Base-by-base conservation (phyloP, 768 basidiomycete species). In the Tricholoma hemisulphureum region DNA sequence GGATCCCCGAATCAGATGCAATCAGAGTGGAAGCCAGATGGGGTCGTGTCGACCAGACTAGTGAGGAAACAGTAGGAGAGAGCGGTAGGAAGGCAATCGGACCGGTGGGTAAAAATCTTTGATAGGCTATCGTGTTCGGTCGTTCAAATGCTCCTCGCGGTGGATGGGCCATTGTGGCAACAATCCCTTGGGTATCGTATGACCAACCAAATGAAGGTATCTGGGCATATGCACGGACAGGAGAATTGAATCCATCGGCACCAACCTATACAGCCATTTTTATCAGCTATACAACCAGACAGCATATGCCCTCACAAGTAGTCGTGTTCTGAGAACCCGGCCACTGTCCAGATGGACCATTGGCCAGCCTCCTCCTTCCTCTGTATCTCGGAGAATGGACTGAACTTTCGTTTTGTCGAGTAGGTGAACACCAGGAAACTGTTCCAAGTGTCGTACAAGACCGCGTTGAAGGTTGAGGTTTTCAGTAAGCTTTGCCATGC, bases 11-110 rank as follows among this genome's bases (percentile, higher is more conserved):
- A 4, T 87, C 87, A 3, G 85, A 79, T 16, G 82, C 75, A 24
- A 86, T 85, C 37, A 97, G 76, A 1, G 86, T 83, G n/a, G 81
- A 72, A 2, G 94, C 93, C 7, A 94, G 78, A 5, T 76, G 68
- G 1, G 95, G 93, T 54, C 79, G 83, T 0, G 91, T 96, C 18
- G 93, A 95, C 97, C 97, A 98, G 6, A 98, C 97, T 51, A 98
- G 80, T 3, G 95, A 95, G 9, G 94, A 92, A 2, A 78, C 76
- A 0, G 86, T 88, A 0, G 84, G 75, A 1, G 88, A 88, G 41
- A 98, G 81, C 0, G 96, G 97, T 20, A 98, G 81, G 77, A 97
- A 98, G 0, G 95, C 95, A 41, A 98, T 88, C 2, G 96, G 96
- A 0, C 97, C 96, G 4, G 94, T 94, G 2, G 95, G 90, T 18